Percentiles rank a stretch among this genome's conserved stretches.
Evolutionary conservation across 306 rosid genomes (phyloP).

Genomic region (Prunus campanulata): DNA sequence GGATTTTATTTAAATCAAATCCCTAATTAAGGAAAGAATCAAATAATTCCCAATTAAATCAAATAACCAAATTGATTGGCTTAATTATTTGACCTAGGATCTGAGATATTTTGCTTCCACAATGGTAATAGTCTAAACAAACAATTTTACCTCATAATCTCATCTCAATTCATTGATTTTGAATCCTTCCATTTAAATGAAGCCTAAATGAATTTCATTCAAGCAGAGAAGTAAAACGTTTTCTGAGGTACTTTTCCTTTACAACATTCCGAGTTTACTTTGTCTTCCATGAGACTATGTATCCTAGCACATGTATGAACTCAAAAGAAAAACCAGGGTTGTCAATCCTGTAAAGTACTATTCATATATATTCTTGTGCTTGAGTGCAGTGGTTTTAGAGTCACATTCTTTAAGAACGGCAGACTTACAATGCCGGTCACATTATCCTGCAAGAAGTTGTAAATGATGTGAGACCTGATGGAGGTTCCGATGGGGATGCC

Average conservation of each 20-base stretch:
- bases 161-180: too few relatives aligned
- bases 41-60: too few relatives aligned
- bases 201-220: too few relatives aligned
- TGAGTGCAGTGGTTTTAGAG: background rate
- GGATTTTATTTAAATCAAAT: too few relatives aligned
- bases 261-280: background rate
- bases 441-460: constrained; percentile 18
- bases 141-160: too few relatives aligned
- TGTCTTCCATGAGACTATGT: background rate
- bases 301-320: background rate
- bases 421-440: background rate
- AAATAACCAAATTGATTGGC: too few relatives aligned
- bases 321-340: background rate
- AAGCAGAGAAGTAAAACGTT: too few relatives aligned
- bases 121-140: too few relatives aligned
- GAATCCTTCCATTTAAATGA: too few relatives aligned
- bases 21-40: too few relatives aligned
- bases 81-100: too few relatives aligned
- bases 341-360: background rate
- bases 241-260: background rate
- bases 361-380: background rate
- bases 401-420: background rate
- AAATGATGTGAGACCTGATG: background rate
- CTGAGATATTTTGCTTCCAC: too few relatives aligned
- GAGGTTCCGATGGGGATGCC: background rate